Evolutionary conservation across 2,329 filamentous ascomycete species (phyloP).

Genomic region (Penicillium corylophilum): DNA sequence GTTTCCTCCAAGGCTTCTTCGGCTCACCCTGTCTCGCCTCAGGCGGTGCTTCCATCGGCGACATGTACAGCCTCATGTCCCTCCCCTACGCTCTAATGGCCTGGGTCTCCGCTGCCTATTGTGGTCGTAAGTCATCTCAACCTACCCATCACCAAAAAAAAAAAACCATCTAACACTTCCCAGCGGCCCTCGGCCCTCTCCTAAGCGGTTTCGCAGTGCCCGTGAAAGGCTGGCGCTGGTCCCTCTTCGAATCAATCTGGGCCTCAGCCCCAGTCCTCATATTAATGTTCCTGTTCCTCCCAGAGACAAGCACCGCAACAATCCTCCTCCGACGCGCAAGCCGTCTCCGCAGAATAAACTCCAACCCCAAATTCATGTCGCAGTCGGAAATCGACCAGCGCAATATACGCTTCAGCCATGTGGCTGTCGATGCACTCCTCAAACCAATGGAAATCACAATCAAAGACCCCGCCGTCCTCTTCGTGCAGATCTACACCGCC

Average conservation of each 20-base stretch:
- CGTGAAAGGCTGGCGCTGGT: conserved; percentile 57
- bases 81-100: conserved; percentile 60
- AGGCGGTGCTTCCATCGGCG: conserved; percentile 48
- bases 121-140: conserved; percentile 34
- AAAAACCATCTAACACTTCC: conserved; percentile 2
- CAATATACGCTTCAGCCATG: conserved; percentile 15
- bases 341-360: conserved; percentile 61
- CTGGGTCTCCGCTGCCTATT: conserved; percentile 54
- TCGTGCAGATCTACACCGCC: conserved; percentile 63
- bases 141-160: not conserved
- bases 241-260: conserved; percentile 60
- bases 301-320: conserved; percentile 61
- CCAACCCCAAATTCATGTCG: conserved; percentile 55
- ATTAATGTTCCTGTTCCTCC: conserved; percentile 61
- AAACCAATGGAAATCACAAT: conserved; percentile 60
- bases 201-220: conserved; percentile 62
- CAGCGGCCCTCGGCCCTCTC: conserved; percentile 60
- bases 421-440: conserved; percentile 24
- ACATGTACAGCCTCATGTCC: conserved; percentile 54
- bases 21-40: conserved; percentile 65
- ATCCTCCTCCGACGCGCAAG: conserved; percentile 63
- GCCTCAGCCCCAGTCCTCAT: conserved; percentile 58
- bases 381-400: conserved; percentile 64
- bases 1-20: conserved; percentile 67
- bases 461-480: conserved; percentile 63